phyloP scores from a whole-genome alignment of 139 green algal genomes.

The Nannochloris sp. region DNA sequence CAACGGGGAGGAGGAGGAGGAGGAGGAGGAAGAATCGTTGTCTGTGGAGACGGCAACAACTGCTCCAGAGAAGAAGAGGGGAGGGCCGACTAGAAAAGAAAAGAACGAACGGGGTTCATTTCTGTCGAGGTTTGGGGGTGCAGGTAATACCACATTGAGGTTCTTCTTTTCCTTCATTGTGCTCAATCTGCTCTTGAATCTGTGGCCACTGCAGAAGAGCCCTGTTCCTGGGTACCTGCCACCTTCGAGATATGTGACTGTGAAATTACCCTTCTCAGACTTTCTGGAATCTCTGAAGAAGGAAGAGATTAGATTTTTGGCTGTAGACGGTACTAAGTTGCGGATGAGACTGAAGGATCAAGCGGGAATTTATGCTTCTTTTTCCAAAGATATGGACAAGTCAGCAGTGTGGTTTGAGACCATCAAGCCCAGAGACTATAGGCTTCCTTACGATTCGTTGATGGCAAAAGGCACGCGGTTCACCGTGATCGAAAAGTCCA shows the following conservation, averaged over 20 bases:
- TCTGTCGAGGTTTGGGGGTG: not conserved
- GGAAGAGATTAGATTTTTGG: slow-evolving; percentile 59
- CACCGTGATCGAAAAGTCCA: slow-evolving; percentile 48
- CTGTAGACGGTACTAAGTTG: slow-evolving; percentile 60
- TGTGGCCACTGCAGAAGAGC: slow-evolving; percentile 3
- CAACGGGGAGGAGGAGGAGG: not conserved
- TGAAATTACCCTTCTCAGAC: slow-evolving; percentile 44
- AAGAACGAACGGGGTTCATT: not conserved
- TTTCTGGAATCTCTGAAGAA: slow-evolving; percentile 59
- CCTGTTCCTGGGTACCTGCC: slow-evolving; percentile 6
- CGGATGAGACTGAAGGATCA: not conserved
- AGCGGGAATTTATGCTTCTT: slow-evolving; percentile 7
- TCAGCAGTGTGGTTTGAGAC: slow-evolving; percentile 55
- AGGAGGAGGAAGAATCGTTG: slow-evolving; percentile 19
- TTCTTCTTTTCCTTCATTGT: slow-evolving; percentile 14
- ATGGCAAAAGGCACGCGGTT: slow-evolving; percentile 57
- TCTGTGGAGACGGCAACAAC: slow-evolving; percentile 8
- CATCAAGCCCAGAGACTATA: slow-evolving; percentile 62
- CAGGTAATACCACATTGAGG: slow-evolving; percentile 8
- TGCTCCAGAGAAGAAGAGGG: not conserved
- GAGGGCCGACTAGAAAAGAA: too few relatives aligned
- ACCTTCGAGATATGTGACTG: slow-evolving; percentile 21
- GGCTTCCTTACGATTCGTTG: slow-evolving; percentile 59
- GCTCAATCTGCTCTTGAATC: slow-evolving; percentile 16
- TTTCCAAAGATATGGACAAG: not conserved